Conservation (phyloP, 1,284 basidiomycete species). For the Entoloma clypeatum region DNA sequence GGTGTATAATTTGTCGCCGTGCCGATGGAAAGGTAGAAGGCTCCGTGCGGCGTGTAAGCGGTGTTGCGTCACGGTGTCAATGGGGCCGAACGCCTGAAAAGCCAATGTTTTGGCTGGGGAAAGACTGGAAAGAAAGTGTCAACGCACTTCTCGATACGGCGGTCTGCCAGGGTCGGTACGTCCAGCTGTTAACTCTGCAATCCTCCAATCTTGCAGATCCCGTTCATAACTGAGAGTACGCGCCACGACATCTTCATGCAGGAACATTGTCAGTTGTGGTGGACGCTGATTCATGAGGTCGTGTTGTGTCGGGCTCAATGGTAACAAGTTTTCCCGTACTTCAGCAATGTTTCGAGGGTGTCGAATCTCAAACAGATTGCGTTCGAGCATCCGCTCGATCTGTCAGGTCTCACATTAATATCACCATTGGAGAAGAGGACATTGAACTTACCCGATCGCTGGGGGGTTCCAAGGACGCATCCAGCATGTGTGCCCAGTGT, state of each 20-base stretch:
- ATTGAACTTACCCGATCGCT: constrained; percentile 10
- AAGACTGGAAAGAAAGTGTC: constrained; percentile 2
- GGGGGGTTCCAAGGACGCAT: constrained; percentile 6
- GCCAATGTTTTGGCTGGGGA: constrained; percentile 8
- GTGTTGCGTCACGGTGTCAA: not conserved
- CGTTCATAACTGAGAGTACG: constrained; percentile 15
- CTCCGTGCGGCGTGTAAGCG: not conserved
- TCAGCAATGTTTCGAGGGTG: constrained; percentile 10
- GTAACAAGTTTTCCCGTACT: constrained; percentile 15
- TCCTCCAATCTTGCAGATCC: constrained; percentile 8
- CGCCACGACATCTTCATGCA: constrained; percentile 15
- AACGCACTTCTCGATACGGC: constrained; percentile 3
- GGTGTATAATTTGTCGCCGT: not conserved
- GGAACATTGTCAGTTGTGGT: constrained; percentile 13
- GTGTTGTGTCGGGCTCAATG: not conserved
- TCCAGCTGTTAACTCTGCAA: constrained; percentile 12
- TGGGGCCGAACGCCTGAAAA: constrained; percentile 6
- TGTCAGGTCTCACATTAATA: constrained; percentile 9
- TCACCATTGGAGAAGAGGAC: constrained; percentile 3
- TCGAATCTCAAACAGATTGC: constrained; percentile 10
- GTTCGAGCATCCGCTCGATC: constrained; percentile 11
- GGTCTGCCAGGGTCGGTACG: constrained; percentile 14
- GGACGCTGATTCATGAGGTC: constrained; percentile 7
- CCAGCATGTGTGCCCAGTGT: constrained; percentile 10
- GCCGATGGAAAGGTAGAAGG: not conserved